These are phyloP conservation scores for Lactifluus hygrophoroides DNA, from an alignment of 768 basidiomycete species.

Conservation along the genomic window DNA sequence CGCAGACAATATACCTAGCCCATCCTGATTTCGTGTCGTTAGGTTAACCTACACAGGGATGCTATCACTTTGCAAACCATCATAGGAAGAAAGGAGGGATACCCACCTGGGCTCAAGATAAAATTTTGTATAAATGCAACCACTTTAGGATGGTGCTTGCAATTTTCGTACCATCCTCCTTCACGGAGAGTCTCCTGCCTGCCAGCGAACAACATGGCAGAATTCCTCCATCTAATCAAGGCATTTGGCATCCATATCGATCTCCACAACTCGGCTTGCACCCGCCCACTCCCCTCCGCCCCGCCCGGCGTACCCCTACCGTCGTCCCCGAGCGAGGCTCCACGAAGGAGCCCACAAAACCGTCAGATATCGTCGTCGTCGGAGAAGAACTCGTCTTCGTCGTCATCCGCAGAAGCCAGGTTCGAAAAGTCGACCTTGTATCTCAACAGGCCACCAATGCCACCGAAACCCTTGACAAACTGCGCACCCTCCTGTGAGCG, in stretches of 20 bases:
- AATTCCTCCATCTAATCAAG: not conserved
- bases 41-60: not conserved
- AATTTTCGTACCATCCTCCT: not conserved
- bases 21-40: not conserved
- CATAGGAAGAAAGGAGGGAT: not conserved
- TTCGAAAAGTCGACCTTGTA: conserved; percentile 97
- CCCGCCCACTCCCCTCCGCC: conserved; percentile 34
- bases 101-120: conserved; percentile 7
- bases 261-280: not conserved
- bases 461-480: conserved; percentile 97
- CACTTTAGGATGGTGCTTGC: not conserved
- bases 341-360: conserved; percentile 68
- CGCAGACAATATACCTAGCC: not conserved
- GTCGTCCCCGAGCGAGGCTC: conserved; percentile 55
- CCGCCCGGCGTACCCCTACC: conserved; percentile 54
- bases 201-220: not conserved
- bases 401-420: conserved; percentile 65
- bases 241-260: not conserved
- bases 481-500: conserved; percentile 95
- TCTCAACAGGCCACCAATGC: conserved; percentile 89
- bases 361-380: conserved; percentile 80
- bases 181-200: not conserved
- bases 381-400: conserved; percentile 73
- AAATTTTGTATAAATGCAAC: not conserved
- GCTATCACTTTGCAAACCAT: not conserved